These are phyloP conservation scores for Solanum chaucha DNA, from an alignment of 257 asterid species.

Conservation along the genomic window DNA sequence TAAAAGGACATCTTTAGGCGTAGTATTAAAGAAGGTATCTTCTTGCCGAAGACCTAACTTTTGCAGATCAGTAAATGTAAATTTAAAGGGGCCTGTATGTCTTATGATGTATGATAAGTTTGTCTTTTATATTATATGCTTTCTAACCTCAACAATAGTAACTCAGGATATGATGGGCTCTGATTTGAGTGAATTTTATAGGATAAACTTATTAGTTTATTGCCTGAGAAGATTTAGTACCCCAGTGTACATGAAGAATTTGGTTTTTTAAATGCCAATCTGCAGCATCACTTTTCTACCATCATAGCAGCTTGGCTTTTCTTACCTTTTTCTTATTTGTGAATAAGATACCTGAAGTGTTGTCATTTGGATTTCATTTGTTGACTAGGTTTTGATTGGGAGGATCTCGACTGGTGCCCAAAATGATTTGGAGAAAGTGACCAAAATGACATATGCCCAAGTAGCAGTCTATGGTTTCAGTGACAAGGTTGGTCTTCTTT, in stretches of 20 bases:
- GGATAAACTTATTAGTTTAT: not conserved
- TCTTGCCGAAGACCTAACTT: not conserved
- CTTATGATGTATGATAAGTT: not conserved
- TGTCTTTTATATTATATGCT: not conserved
- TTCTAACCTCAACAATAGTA: not conserved
- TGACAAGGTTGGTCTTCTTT: slow-evolving; percentile 76
- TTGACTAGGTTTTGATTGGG: slow-evolving; percentile 59
- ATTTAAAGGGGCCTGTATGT: not conserved
- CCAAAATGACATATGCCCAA: slow-evolving; percentile 81
- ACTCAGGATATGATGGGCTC: not conserved
- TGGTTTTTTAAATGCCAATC: not conserved
- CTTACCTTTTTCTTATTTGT: not conserved
- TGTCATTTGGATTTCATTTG: not conserved
- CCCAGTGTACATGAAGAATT: not conserved
- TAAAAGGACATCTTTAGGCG: not conserved
- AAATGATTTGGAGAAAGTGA: slow-evolving; percentile 88
- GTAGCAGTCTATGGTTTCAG: slow-evolving; percentile 84
- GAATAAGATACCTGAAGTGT: not conserved
- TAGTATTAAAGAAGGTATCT: not conserved
- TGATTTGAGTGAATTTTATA: not conserved
- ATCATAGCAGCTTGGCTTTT: not conserved
- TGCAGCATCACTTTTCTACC: not conserved
- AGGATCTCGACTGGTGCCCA: slow-evolving; percentile 93
- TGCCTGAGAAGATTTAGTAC: not conserved
- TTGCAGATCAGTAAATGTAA: not conserved